A percentile compares a stretch with the other conserved stretches of the same genome.
These are phyloP conservation scores for Myriangium duriaei DNA, from an alignment of 2,329 filamentous ascomycete species.

Conservation along the genomic window DNA sequence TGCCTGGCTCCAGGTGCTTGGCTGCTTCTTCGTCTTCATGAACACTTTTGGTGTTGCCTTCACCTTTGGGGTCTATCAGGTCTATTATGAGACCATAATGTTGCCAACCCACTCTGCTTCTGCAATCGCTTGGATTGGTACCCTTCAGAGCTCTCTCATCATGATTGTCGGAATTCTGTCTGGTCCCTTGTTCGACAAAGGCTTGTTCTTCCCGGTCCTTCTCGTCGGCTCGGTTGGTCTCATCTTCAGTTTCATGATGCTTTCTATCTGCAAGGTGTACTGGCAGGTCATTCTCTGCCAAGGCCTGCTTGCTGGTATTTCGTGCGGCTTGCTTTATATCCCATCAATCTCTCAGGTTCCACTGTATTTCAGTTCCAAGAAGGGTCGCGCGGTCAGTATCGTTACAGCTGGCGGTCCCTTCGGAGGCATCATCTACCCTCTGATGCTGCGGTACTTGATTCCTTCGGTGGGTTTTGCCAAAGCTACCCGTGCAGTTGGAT, in stretches of 20 bases:
- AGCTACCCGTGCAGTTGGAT: conserved; percentile 1
- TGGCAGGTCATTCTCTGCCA: conserved; percentile 14
- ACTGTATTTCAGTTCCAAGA: conserved; percentile 28
- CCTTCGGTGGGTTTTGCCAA: background rate
- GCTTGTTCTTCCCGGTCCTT: conserved; percentile 21
- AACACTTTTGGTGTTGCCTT: conserved; percentile 22
- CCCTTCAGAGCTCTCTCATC: conserved; percentile 23
- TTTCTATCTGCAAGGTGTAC: conserved; percentile 11
- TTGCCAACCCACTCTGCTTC: conserved; percentile 18
- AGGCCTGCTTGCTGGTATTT: conserved; percentile 37
- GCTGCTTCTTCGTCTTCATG: conserved; percentile 28
- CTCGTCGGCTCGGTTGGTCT: conserved; percentile 29
- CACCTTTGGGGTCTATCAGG: conserved; percentile 23
- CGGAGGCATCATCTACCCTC: conserved; percentile 15
- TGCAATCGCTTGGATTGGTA: conserved; percentile 26
- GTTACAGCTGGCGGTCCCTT: conserved; percentile 30
- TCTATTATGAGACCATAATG: conserved; percentile 23
- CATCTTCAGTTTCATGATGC: conserved; percentile 27
- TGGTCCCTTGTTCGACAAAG: conserved; percentile 21
- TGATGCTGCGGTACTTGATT: conserved; percentile 1
- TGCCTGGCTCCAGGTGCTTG: conserved; percentile 34
- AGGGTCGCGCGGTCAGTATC: conserved; percentile 33
- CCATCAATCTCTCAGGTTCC: conserved; percentile 30
- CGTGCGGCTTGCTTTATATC: conserved; percentile 30
- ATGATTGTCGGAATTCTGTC: conserved; percentile 22